phyloP scores from a whole-genome alignment of 768 basidiomycete genomes.

The Mycena vitilis region DNA sequence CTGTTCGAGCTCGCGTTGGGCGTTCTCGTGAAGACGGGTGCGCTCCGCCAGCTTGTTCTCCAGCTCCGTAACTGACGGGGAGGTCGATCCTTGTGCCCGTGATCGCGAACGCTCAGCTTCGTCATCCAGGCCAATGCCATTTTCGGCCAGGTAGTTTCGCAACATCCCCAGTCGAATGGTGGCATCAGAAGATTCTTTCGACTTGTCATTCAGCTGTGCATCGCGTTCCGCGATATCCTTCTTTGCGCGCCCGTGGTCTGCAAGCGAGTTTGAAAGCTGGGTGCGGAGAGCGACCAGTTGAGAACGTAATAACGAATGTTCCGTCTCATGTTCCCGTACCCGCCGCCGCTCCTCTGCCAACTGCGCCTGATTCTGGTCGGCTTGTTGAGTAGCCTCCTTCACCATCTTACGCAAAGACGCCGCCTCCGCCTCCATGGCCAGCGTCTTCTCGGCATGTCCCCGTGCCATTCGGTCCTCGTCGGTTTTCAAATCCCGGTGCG shows the following conservation, averaged over 20 bases:
- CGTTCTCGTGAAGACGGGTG: slow-evolving; percentile 75
- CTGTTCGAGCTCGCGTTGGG: slow-evolving; percentile 80
- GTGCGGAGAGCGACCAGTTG: slow-evolving; percentile 81
- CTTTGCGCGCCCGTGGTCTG: slow-evolving; percentile 76
- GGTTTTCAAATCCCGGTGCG: slow-evolving; percentile 84
- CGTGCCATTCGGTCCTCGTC: slow-evolving; percentile 84
- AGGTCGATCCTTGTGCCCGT: slow-evolving; percentile 50
- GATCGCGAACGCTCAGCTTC: slow-evolving; percentile 67
- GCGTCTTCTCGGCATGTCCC: slow-evolving; percentile 85
- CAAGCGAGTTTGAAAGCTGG: slow-evolving; percentile 75
- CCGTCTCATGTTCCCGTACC: slow-evolving; percentile 71
- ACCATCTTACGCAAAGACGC: slow-evolving; percentile 83
- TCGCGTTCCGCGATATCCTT: slow-evolving; percentile 80
- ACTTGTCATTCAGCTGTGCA: slow-evolving; percentile 67
- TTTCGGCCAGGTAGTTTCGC: slow-evolving; percentile 88
- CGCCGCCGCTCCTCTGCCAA: slow-evolving; percentile 76
- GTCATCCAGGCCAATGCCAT: slow-evolving; percentile 84
- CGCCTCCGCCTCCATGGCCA: slow-evolving; percentile 83
- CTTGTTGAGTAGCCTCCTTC: slow-evolving; percentile 77
- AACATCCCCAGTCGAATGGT: slow-evolving; percentile 82
- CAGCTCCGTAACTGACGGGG: slow-evolving; percentile 72
- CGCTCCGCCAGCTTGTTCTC: slow-evolving; percentile 83
- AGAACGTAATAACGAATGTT: slow-evolving; percentile 72
- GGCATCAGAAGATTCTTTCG: slow-evolving; percentile 74
- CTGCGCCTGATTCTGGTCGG: slow-evolving; percentile 75